Percentiles rank a stretch among this genome's conserved stretches.
phyloP scores from a whole-genome alignment of 73 alveolate species.

The Breviolum minutum region DNA sequence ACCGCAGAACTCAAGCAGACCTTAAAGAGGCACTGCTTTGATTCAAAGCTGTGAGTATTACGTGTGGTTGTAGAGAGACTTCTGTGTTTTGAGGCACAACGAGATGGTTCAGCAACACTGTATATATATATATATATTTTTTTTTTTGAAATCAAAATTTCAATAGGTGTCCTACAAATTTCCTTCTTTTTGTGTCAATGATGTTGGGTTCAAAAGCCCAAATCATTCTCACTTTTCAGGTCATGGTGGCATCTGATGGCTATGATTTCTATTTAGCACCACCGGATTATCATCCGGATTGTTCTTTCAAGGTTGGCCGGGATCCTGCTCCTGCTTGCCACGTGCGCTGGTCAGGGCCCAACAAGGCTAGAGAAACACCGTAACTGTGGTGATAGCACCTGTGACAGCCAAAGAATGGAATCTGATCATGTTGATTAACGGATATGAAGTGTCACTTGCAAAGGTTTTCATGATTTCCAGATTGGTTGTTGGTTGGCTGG shows the following conservation, averaged over 20 bases:
- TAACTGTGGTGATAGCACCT: neutral
- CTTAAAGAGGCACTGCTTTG: neutral
- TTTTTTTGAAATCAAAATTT: neutral
- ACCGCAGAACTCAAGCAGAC: conserved; percentile 67
- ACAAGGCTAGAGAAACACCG: neutral
- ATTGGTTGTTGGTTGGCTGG: too few species aligned
- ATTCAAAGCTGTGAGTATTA: neutral
- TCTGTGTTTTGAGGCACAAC: too few species aligned
- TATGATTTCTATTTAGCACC: conserved; percentile 83
- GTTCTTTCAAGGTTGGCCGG: conserved; percentile 77
- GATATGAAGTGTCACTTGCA: too few species aligned
- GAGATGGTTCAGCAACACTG: too few species aligned
- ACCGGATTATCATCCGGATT: conserved; percentile 29
- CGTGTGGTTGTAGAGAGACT: neutral
- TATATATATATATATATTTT: too few species aligned
- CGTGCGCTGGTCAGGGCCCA: conserved; percentile 31
- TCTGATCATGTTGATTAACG: too few species aligned
- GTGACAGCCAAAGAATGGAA: neutral
- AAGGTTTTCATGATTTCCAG: too few species aligned
- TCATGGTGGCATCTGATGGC: neutral
- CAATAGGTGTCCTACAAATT: neutral
- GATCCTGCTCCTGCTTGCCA: conserved; percentile 94
- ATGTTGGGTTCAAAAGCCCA: neutral
- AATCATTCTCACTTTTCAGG: neutral
- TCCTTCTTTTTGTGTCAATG: too few species aligned